Evolutionary conservation across 2,329 filamentous ascomycete genomes (phyloP).

Genomic region (Catunica adiposa): DNA sequence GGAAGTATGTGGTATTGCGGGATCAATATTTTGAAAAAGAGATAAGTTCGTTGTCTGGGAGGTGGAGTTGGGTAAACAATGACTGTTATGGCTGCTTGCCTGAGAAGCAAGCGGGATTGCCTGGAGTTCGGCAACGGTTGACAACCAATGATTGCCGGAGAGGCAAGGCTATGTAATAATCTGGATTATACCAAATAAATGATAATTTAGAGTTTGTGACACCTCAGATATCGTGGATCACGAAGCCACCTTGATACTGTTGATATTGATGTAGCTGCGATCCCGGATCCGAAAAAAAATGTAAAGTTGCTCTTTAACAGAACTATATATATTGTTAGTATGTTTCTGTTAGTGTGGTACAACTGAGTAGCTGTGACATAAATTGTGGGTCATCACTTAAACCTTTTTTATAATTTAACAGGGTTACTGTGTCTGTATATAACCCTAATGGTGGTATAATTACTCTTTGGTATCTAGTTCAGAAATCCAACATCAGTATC

Average conservation of each 20-base stretch:
- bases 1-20: neutral
- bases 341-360: neutral
- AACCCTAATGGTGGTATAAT: neutral
- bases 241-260: neutral
- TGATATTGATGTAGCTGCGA: neutral
- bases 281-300: neutral
- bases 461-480: neutral
- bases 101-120: too few species aligned
- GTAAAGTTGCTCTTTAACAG: neutral
- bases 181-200: too few species aligned
- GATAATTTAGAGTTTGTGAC: too few species aligned
- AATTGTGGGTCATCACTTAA: conserved; percentile 4
- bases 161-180: too few species aligned
- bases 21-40: neutral
- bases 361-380: neutral
- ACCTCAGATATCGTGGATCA: neutral
- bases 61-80: neutral
- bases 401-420: neutral
- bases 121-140: too few species aligned
- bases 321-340: neutral
- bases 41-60: neutral
- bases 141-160: too few species aligned
- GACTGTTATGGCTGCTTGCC: too few species aligned
- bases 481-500: neutral
- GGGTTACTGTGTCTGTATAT: neutral